Percentiles rank a stretch among this genome's conserved stretches.
These are phyloP conservation scores for Apodospora peruviana DNA, from an alignment of 495 filamentous ascomycete species.

Conservation along the genomic window DNA sequence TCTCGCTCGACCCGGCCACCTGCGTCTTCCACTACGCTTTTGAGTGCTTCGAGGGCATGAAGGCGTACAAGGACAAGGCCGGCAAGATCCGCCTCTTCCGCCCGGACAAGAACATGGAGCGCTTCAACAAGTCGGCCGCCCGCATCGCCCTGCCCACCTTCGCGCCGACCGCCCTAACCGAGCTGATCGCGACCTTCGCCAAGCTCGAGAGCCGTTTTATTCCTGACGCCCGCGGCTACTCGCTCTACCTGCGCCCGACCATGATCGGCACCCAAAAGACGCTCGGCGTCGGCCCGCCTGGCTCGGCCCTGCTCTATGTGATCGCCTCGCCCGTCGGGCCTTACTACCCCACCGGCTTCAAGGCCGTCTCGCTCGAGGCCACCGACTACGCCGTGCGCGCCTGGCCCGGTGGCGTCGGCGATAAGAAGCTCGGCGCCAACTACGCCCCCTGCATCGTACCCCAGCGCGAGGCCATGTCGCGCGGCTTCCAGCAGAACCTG, in stretches of 20 bases:
- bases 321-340: slow-evolving; percentile 97
- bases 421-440: slow-evolving; percentile 97
- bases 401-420: slow-evolving; percentile 94
- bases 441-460: slow-evolving; percentile 95
- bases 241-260: slow-evolving; percentile 88
- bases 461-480: slow-evolving; percentile 79
- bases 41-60: slow-evolving; percentile 97
- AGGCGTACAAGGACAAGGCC: slow-evolving; percentile 81
- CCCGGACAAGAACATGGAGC: slow-evolving; percentile 93
- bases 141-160: slow-evolving; percentile 90
- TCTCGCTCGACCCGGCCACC: slow-evolving; percentile 89
- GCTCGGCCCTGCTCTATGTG: slow-evolving; percentile 83
- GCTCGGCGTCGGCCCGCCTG: slow-evolving; percentile 84
- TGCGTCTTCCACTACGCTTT: slow-evolving; percentile 99
- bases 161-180: slow-evolving; percentile 61
- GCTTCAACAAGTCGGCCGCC: slow-evolving; percentile 80
- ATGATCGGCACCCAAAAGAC: slow-evolving; percentile 96
- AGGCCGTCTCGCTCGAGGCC: slow-evolving; percentile 88
- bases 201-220: slow-evolving; percentile 84
- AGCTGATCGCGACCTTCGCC: slow-evolving; percentile 73
- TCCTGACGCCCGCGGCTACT: slow-evolving; percentile 77
- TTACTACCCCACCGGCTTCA: slow-evolving; percentile 97
- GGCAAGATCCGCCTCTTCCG: slow-evolving; percentile 81
- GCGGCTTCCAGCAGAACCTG: slow-evolving; percentile 95
- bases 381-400: slow-evolving; percentile 92